A percentile compares a stretch with the other conserved stretches of the same genome.
Evolutionary conservation across 1,284 basidiomycete species (phyloP).

Genomic region (Inonotus hispidus): DNA sequence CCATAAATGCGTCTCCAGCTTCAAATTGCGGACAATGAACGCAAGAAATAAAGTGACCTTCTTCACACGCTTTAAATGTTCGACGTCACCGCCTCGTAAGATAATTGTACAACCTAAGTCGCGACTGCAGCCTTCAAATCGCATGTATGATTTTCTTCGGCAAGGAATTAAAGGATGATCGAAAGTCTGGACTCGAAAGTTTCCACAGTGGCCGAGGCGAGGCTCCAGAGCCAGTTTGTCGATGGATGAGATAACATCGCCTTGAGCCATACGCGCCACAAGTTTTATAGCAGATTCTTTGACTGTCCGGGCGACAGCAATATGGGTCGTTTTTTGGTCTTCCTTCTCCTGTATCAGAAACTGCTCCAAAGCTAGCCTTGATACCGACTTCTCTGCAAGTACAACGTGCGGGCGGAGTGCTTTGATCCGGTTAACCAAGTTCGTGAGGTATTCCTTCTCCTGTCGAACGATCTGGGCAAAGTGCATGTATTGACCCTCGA

Average conservation of each 20-base stretch:
- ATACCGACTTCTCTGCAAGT: conserved; percentile 89
- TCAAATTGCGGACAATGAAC: conserved; percentile 87
- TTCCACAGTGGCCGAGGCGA: conserved; percentile 84
- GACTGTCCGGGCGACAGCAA: conserved; percentile 88
- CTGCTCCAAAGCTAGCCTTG: conserved; percentile 87
- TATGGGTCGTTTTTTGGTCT: conserved; percentile 26
- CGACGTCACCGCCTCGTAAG: conserved; percentile 82
- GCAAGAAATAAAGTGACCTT: conserved; percentile 88
- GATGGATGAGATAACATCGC: conserved; percentile 93
- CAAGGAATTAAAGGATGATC: conserved; percentile 91
- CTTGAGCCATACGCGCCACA: conserved; percentile 91
- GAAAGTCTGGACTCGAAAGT: conserved; percentile 89
- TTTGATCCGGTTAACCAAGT: conserved; percentile 85
- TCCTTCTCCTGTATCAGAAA: conserved; percentile 66
- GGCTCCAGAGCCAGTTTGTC: conserved; percentile 91
- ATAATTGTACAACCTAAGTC: conserved; percentile 95
- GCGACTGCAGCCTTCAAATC: conserved; percentile 90
- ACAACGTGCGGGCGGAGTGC: conserved; percentile 91
- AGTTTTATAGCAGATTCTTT: conserved; percentile 86
- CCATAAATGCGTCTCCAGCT: conserved; percentile 92
- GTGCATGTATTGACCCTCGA: conserved; percentile 92
- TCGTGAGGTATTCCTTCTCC: conserved; percentile 91
- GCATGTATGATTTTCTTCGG: conserved; percentile 91
- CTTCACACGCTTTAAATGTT: conserved; percentile 82
- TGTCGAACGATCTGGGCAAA: conserved; percentile 91